Evolutionary conservation across 2,329 filamentous ascomycete genomes (phyloP), one percentile per base, ranked within the genome.

Genomic region (Penicillium sp.): DNA sequence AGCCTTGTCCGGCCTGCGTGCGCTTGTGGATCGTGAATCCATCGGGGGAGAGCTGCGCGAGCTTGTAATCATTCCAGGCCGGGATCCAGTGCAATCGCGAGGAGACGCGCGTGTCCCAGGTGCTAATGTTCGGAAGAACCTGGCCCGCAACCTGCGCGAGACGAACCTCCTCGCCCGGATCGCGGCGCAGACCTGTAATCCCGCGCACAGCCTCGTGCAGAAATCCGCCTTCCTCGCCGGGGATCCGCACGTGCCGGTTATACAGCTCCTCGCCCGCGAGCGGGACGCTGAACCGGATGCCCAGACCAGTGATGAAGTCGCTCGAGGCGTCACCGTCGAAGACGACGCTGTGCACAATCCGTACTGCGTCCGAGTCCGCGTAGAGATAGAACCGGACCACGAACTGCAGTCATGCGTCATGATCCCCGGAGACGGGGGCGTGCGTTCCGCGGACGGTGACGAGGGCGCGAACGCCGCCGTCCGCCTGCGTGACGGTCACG

Each of bases 1-100:
- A 67, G 0, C 56, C 57, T 23, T 66, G 61, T 5, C 61, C 63
- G 2, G 62, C 15, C 67, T 87, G 84, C 2, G 86, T 88, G 48
- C 87, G 75, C 74, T 89, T 89, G 72, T 84, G 84, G 21, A 89
- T 71, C 0, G 79, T 86, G 68, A 87, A 89, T 0, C 86, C 87
- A 48, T 88, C 86, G 0, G 86, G 75, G 0, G 86, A 88, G 0
- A 87, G 76, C 67, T 89, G 87, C 0, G 76, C 78, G 15, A 89
- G 74, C 19, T 78, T 81, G 69, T 84, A 89, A 65, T 88, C 85
- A 56, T 80, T 83, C 85, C 85, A 89, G 0, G 79, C 72, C 0
- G 86, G 86, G 52, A 89, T 81, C 83, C 84, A 88, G 44, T 84
- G 79, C 5, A 87, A 68, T 72, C 8, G 80, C 76, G 3, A 85